Base-by-base conservation (phyloP, 345 rosid genomes). In the Tarenaya hassleriana region DNA sequence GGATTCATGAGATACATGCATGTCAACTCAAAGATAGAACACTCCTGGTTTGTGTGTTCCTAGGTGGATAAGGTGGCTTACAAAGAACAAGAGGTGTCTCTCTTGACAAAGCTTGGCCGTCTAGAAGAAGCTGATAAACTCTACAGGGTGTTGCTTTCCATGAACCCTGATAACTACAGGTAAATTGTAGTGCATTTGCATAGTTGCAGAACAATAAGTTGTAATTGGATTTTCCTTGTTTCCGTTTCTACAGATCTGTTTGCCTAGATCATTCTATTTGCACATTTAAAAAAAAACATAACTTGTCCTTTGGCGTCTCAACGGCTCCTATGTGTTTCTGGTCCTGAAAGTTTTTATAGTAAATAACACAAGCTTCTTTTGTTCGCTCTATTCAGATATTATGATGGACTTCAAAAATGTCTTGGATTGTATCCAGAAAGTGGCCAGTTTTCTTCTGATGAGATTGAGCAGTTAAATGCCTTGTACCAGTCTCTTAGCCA, bases 151-250 rank as follows among this genome's bases (percentile, higher is more conserved):
- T 75, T 94, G 43, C 96, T 94, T 56, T 73, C 79, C 39, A 73
- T 89, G 76, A 94, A 88, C 79, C 97, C 99, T 41, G 99, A 94
- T 75, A 88, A 94, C 62, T 94, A 94, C 74, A 80, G 97, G 99
- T 88, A 64, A 62, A 47, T 56, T 46, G 44, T 58, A 37, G n/a
- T 18, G 47, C 47, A 19, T 52, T 47, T 18, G 34, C 9, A 46
- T 73, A 19, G 13, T 52, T 16, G 18, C 11, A 46, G 29, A 47
- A 37, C 45, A 18, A 19, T 37, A 42, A 49, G 34, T 35, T 52
- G 15, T 44, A 31, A 34, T 29, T 24, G 24, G 9, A 14, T 41
- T 39, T 31, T 57, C 5, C 7, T 43, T 63, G 40, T 55, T 34
- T 34, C 27, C 50, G 55, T 34, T n/a, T 27, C 10, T 24, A 18